Evolutionary conservation across 1,139 yeast genomes (phyloP), one percentile per base, ranked within the genome.

Genomic region (Lodderomyces orthopsilosis): DNA sequence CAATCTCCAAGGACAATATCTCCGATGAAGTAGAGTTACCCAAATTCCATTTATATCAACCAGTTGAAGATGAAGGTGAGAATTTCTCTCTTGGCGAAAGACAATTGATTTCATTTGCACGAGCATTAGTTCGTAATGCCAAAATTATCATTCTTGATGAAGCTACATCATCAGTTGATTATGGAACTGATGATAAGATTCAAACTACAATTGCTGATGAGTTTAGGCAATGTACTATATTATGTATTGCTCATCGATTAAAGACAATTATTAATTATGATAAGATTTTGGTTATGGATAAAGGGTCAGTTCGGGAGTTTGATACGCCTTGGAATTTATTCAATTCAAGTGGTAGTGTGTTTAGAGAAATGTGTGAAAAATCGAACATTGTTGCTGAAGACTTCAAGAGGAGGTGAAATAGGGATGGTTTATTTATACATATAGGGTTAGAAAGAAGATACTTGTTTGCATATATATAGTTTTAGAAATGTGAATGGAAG

Each of bases 151-250:
- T 77, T 47, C 59, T 77, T 47, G 82, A 77, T 55, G 82, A 77
- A 59, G 82, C 82, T 18, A 77, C 83, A 0, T 74, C 81, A 1
- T 73, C 79, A 19, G 82, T 77, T 40, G 82, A 77, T 57, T 77
- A 74, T 52, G 79, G 74, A 52, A 77, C 83, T 3, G 82, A 77
- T 53, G 58, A 72, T 14, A 73, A 65, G 52, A 76, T 77, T 46
- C 82, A 77, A 52, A 54, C 58, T 6, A 75, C 81, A 9, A 75
- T 77, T 42, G 65, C 65, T 0, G 54, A 52, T 7, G 80, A 75
- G 52, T 77, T 77, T 47, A 42, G 57, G 7, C 56, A 67, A 24
- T 72, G 79, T 50, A 75, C 83, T 0, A 75, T 77, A 38, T 63
- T 77, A 49, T 76, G 81, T 57, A 76, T 77, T 58, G 83, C 83